These are phyloP conservation scores for Caryopteris hybrid DNA, from an alignment of 305 asterid species.

Conservation along the genomic window DNA sequence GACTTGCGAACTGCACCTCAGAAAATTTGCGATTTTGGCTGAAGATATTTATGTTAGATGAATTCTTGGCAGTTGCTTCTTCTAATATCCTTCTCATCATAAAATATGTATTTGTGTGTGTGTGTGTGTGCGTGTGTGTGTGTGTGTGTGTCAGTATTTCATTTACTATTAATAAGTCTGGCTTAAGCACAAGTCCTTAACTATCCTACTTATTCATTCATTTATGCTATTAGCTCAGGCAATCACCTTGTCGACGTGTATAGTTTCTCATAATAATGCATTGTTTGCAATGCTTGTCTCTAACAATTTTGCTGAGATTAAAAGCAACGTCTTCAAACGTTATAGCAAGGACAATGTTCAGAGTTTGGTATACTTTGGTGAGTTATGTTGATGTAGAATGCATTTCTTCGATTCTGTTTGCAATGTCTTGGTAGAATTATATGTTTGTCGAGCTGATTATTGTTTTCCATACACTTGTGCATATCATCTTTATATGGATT, in stretches of 20 bases:
- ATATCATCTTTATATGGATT: neutral
- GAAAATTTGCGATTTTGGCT: conserved; percentile 57
- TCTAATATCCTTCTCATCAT: conserved; percentile 79
- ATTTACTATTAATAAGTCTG: neutral
- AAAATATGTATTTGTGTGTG: neutral
- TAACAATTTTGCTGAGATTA: conserved; percentile 97
- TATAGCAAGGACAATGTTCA: conserved; percentile 91
- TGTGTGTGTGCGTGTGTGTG: neutral
- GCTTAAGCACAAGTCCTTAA: conserved; percentile 49
- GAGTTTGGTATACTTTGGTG: conserved; percentile 85
- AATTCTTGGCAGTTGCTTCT: conserved; percentile 70
- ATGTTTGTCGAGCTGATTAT: neutral
- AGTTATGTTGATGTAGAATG: conserved; percentile 29
- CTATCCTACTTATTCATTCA: conserved; percentile 81
- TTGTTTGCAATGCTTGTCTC: conserved; percentile 93
- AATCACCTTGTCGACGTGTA: conserved; percentile 88
- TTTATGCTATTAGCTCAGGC: conserved; percentile 98
- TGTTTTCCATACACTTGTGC: conserved; percentile 1
- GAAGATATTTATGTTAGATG: conserved; percentile 80
- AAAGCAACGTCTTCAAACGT: conserved; percentile 94
- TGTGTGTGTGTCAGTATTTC: neutral
- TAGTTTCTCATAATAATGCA: conserved; percentile 97
- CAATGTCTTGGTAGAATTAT: conserved; percentile 1
- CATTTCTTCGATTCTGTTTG: conserved; percentile 13
- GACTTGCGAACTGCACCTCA: conserved; percentile 72